Base-by-base conservation (phyloP, 2,329 filamentous ascomycete genomes). In the Botrytis hyacinthi region DNA sequence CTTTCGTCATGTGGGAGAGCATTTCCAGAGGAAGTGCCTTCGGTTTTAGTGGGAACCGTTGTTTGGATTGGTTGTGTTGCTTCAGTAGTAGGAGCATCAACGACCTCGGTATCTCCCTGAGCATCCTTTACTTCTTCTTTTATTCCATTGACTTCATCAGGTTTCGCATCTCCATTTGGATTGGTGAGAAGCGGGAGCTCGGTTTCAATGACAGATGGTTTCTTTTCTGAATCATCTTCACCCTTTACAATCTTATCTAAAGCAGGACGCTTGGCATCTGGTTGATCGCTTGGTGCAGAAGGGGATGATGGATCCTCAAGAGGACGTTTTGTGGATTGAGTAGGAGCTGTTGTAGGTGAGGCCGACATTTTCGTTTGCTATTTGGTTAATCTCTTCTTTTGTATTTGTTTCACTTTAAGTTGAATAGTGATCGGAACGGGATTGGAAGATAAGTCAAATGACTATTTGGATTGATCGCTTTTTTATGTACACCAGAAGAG, bases 291-390 rank as follows among this genome's bases (percentile, higher is more conserved):
- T 57, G 92, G 92, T 76, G 93, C 93, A 46, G 94, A 97, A 51
- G 96, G 96, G 16, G 96, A 99, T 29, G 96, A 98, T 18, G 95
- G 93, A 82, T 98, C 96, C 87, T 99, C 96, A 77, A 99, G 90
- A 75, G 96, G 96, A 81, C 96, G 94, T 89, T 99, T 99, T 76
- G 89, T 86, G 79, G 90, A 91, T 81, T 93, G 90, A 74, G 90
- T 92, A 69, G 89, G 89, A 75, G 84, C 84, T 74, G 84, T 83
- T 75, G 87, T 86, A 76, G 89, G 89, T 77, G 89, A 94, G 76
- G 91, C 88, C 85, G 92, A 94, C 92, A 95, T 95, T 79, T 83
- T 89, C 44, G 84, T 78, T 80, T 82, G 84, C 84, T 80, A 82
- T 79, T 69, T 67, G 76, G 77, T 81, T 80, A 81, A 82, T 80